Conservation (phyloP, 2,329 filamentous ascomycete genomes). For the Botrytis fabae region DNA sequence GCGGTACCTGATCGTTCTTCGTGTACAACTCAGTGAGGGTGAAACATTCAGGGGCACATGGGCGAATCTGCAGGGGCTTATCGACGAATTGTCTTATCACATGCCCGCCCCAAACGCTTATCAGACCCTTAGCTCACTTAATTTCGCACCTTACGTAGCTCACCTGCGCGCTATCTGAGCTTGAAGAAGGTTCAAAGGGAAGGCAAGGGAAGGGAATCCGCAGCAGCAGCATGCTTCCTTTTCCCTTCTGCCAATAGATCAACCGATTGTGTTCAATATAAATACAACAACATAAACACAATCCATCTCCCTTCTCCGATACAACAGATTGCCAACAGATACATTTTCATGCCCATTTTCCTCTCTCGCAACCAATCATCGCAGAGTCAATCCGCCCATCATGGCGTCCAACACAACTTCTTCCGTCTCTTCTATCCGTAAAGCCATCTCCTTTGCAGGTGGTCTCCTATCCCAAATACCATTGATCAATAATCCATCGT, state of each 20-base stretch:
- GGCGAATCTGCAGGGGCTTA: conserved; percentile 3
- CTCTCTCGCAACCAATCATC: neutral
- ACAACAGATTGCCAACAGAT: neutral
- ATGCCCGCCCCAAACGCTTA: conserved; percentile 1
- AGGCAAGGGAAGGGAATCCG: neutral
- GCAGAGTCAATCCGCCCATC: neutral
- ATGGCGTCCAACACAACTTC: conserved; percentile 19
- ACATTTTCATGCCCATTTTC: neutral
- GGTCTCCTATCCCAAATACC: conserved; percentile 35
- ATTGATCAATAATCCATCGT: conserved; percentile 23
- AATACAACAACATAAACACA: neutral
- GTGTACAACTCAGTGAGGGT: conserved; percentile 7
- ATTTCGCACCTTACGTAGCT: conserved; percentile 8
- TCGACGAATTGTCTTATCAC: conserved; percentile 10
- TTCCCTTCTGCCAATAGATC: neutral
- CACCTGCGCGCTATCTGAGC: neutral
- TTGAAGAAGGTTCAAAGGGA: neutral
- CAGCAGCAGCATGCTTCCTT: conserved; percentile 1
- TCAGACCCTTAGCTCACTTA: conserved; percentile 11
- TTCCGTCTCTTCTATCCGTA: conserved; percentile 31
- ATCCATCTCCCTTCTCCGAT: too few relatives aligned
- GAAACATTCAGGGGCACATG: conserved; percentile 24
- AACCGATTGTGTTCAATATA: too few relatives aligned
- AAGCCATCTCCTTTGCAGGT: conserved; percentile 33
- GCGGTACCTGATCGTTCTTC: neutral